These are phyloP conservation scores for Allomyces macrogynus DNA, from an alignment of 192 early-diverging fungal genomes.

Conservation along the genomic window DNA sequence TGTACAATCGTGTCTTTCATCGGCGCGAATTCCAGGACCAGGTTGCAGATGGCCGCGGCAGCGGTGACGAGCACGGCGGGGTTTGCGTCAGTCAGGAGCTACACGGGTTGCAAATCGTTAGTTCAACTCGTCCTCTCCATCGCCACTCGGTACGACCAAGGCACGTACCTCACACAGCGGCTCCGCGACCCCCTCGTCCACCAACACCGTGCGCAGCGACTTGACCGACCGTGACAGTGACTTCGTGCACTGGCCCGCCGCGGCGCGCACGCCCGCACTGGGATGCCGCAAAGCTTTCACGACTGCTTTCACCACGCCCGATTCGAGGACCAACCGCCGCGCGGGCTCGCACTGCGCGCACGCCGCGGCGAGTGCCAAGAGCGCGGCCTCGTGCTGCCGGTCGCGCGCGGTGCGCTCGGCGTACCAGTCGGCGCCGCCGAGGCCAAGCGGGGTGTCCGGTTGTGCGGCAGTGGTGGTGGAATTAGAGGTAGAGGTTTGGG, in stretches of 20 bases:
- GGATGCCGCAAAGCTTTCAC: slow-evolving; percentile 39
- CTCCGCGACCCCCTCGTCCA: slow-evolving; percentile 49
- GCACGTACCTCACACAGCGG: slow-evolving; percentile 39
- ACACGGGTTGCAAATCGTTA: slow-evolving; percentile 1
- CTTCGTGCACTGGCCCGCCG: slow-evolving; percentile 59
- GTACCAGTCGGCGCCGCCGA: neutral
- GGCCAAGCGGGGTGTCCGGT: neutral
- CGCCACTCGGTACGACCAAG: neutral
- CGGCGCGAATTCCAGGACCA: slow-evolving; percentile 66
- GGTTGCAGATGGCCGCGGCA: slow-evolving; percentile 61
- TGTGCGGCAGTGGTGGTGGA: neutral
- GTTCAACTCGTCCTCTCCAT: neutral
- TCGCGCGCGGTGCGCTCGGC: neutral
- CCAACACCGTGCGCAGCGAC: slow-evolving; percentile 49
- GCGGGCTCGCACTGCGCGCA: neutral
- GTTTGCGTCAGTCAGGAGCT: slow-evolving; percentile 39
- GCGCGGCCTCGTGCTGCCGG: neutral
- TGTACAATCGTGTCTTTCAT: slow-evolving; percentile 56
- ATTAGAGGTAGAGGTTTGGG: neutral
- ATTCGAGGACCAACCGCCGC: slow-evolving; percentile 33
- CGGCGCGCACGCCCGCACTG: slow-evolving; percentile 32
- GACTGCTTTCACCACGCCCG: slow-evolving; percentile 51
- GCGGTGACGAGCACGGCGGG: slow-evolving; percentile 41
- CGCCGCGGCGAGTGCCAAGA: neutral
- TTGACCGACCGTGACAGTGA: slow-evolving; percentile 56